Evolutionary conservation across 768 basidiomycete genomes (phyloP).

Genomic region (Collybia sordida): DNA sequence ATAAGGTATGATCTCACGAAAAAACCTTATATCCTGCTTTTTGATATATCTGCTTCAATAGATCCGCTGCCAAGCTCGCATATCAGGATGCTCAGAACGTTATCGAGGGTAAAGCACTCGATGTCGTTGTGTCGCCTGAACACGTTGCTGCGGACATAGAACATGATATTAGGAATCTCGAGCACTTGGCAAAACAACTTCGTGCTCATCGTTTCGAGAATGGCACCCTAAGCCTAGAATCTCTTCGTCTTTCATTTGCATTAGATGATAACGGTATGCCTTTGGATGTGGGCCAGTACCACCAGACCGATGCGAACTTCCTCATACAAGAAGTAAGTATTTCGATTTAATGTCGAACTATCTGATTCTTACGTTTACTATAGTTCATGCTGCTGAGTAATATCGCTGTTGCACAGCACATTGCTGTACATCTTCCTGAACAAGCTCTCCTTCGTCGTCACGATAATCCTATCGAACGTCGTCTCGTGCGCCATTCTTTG

Average conservation of each 20-base stretch:
- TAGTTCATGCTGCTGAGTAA: constrained; percentile 96
- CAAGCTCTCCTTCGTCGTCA: constrained; percentile 96
- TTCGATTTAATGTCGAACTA: background rate
- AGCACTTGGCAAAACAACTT: constrained; percentile 71
- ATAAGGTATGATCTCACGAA: constrained; percentile 60
- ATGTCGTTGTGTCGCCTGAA: constrained; percentile 52
- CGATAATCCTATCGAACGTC: constrained; percentile 88
- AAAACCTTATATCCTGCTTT: background rate
- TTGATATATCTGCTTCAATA: constrained; percentile 26
- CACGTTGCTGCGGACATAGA: constrained; percentile 63
- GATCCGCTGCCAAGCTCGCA: constrained; percentile 83
- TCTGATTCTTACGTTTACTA: background rate
- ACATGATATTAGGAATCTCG: constrained; percentile 71
- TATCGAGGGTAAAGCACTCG: constrained; percentile 70
- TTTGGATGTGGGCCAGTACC: constrained; percentile 69
- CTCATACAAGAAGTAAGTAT: constrained; percentile 83
- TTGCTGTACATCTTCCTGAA: constrained; percentile 92
- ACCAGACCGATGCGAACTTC: constrained; percentile 69
- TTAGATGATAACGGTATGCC: constrained; percentile 82
- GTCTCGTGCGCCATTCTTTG: constrained; percentile 56
- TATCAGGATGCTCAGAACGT: constrained; percentile 82
- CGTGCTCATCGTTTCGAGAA: constrained; percentile 72
- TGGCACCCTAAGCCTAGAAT: constrained; percentile 75
- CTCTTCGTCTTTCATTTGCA: constrained; percentile 70
- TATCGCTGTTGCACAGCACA: constrained; percentile 85